Conservation (phyloP, 2,329 filamentous ascomycete genomes). For the Atkinsonella texensis region DNA sequence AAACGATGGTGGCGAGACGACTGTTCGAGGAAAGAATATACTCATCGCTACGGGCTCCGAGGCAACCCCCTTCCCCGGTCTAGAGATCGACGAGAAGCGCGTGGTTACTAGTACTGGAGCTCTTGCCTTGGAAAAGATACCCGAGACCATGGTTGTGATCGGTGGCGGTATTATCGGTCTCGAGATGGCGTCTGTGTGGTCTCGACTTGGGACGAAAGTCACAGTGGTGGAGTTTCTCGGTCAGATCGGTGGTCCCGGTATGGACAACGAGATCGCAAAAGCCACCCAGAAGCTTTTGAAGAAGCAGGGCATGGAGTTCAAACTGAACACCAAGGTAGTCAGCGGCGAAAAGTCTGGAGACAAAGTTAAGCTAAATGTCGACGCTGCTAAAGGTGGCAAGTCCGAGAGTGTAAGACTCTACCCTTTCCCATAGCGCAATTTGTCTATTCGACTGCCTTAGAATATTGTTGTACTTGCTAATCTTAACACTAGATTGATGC, state of each 20-base stretch:
- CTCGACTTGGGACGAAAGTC: constrained; percentile 81
- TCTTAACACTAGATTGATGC: constrained; percentile 59
- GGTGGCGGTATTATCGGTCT: constrained; percentile 97
- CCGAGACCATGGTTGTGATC: constrained; percentile 94
- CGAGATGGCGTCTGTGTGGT: constrained; percentile 98
- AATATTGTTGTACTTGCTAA: constrained; percentile 10
- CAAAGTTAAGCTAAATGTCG: constrained; percentile 69
- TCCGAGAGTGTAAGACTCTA: constrained; percentile 56
- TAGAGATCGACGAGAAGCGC: constrained; percentile 94
- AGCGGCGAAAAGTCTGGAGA: constrained; percentile 71
- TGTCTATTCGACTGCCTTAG: neutral
- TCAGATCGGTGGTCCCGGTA: constrained; percentile 94
- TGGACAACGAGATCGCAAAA: constrained; percentile 93
- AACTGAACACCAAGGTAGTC: constrained; percentile 90
- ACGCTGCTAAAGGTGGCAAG: constrained; percentile 94
- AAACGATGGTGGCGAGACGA: constrained; percentile 82
- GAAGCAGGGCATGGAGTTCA: constrained; percentile 98
- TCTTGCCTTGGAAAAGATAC: constrained; percentile 77
- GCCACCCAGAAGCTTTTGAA: constrained; percentile 79
- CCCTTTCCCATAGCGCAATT: neutral
- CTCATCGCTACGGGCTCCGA: constrained; percentile 94
- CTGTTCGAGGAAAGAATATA: constrained; percentile 87
- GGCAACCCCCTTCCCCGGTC: constrained; percentile 88
- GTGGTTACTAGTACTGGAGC: constrained; percentile 95
- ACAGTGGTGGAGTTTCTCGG: constrained; percentile 94